These are phyloP conservation scores for Cercis canadensis DNA, from an alignment of 306 rosid genomes.

Conservation along the genomic window DNA sequence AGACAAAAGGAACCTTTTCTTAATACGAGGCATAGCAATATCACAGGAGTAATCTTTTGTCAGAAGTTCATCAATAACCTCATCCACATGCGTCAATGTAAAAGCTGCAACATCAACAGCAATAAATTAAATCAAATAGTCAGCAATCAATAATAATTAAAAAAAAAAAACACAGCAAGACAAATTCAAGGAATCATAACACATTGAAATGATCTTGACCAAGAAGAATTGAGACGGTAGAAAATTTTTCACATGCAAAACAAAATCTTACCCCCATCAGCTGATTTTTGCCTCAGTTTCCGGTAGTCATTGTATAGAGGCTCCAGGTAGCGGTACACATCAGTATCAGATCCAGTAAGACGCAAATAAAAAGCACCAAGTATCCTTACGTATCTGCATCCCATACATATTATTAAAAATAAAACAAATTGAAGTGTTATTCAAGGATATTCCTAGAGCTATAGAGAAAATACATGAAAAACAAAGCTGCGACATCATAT, in stretches of 20 bases:
- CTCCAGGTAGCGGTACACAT: conserved; percentile 86
- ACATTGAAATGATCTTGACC: background rate
- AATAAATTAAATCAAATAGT: too few relatives aligned
- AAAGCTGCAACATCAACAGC: conserved; percentile 70
- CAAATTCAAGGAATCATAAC: background rate
- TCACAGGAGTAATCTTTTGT: conserved; percentile 90
- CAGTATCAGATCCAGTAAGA: conserved; percentile 84
- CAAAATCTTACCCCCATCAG: conserved; percentile 81
- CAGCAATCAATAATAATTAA: background rate
- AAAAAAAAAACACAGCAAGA: background rate
- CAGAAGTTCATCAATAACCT: conserved; percentile 95
- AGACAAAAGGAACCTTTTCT: conserved; percentile 62
- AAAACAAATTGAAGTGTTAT: background rate
- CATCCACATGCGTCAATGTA: conserved; percentile 89
- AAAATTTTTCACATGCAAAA: background rate
- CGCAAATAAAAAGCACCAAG: conserved; percentile 97
- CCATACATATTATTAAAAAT: background rate
- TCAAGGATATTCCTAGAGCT: background rate
- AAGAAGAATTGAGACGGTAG: background rate
- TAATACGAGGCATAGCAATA: conserved; percentile 90
- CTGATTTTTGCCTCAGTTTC: conserved; percentile 66
- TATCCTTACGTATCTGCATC: conserved; percentile 77
- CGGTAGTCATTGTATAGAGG: conserved; percentile 90
- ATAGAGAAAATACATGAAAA: background rate
- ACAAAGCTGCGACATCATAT: background rate